Conservation (phyloP, 2,329 filamentous ascomycete species). For the Colletotrichum sp. region DNA sequence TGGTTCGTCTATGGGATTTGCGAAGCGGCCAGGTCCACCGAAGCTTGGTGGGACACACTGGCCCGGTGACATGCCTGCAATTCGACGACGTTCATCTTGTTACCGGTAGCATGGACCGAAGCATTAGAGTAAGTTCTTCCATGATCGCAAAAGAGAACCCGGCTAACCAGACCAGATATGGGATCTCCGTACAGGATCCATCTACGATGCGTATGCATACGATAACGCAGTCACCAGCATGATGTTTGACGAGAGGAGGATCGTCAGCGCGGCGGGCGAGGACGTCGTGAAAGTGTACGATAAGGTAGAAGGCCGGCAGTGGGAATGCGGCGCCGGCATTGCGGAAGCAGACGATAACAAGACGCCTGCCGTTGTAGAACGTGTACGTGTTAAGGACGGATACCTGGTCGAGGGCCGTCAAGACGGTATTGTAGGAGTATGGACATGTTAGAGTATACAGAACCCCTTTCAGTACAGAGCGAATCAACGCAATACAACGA, state of each 20-base stretch:
- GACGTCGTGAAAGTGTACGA: constrained; percentile 98
- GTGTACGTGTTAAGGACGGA: constrained; percentile 88
- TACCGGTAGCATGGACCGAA: constrained; percentile 90
- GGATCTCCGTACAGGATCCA: constrained; percentile 95
- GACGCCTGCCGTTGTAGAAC: constrained; percentile 74
- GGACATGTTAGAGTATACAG: constrained; percentile 66
- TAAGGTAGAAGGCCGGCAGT: constrained; percentile 93
- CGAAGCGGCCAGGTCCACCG: constrained; percentile 96
- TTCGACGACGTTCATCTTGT: constrained; percentile 97
- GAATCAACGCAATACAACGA: constrained; percentile 12
- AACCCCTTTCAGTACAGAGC: constrained; percentile 11
- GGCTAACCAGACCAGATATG: constrained; percentile 74
- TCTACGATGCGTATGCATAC: constrained; percentile 95
- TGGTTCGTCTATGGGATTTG: constrained; percentile 97
- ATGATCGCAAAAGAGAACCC: not conserved
- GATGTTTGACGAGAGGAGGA: constrained; percentile 94
- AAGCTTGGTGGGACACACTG: constrained; percentile 93
- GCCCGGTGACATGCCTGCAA: constrained; percentile 90
- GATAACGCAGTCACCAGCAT: constrained; percentile 90
- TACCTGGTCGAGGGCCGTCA: constrained; percentile 90
- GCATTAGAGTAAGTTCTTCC: constrained; percentile 79
- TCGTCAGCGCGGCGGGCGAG: constrained; percentile 88
- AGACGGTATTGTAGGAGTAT: constrained; percentile 88
- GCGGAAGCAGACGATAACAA: constrained; percentile 69
- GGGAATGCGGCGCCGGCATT: constrained; percentile 91